Evolutionary conservation across 345 rosid species (phyloP), one percentile per base, ranked within the genome.

Genomic region (Salix purpurea): DNA sequence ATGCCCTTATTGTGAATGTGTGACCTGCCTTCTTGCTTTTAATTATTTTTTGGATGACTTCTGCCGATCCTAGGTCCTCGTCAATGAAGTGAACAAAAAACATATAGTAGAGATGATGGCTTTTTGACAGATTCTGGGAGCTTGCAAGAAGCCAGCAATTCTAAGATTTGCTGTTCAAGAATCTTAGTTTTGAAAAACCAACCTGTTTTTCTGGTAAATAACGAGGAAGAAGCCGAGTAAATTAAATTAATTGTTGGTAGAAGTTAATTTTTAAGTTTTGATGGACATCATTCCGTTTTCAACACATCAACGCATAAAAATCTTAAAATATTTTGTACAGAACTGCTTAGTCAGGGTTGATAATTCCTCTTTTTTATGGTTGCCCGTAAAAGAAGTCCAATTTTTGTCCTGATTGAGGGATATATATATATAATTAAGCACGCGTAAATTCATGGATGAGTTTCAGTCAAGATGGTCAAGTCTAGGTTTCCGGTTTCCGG

Each of bases 361-460:
- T 21, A 67, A 28, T 11, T 69, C 34, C 19, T 8, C 7, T 21
- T 7, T n/a, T 13, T 34, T 34, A 34, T 26, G 71, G 40, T 2
- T 65, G n/a, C 61, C 73, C 73, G 73, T 70, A 15, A 48, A 70
- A 46, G n/a, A 70, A 48, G 73, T 69, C 7, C 19, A 21, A 0
- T 44, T 48, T 2, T 16, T 48, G 44, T 46, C 10, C 48, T 48
- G 24, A 46, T 26, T 0, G 12, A 48, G 6, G 5, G 18, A 37
- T 40, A 24, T 42, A 18, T 7, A 18, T 7, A 48, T 18, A 48
- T 26, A 19, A 18, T 52, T 19, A n/a, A n/a, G 28, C 28, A 56
- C 2, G 28, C 13, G 62, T 56, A 3, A n/a, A 56, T 56, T 56
- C 13, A 56, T 9, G 62, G 28, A 11, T 8, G 62, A 58, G 12